These are phyloP conservation scores for Leishmania turanica DNA, from an alignment of 208 protist species.

Conservation along the genomic window DNA sequence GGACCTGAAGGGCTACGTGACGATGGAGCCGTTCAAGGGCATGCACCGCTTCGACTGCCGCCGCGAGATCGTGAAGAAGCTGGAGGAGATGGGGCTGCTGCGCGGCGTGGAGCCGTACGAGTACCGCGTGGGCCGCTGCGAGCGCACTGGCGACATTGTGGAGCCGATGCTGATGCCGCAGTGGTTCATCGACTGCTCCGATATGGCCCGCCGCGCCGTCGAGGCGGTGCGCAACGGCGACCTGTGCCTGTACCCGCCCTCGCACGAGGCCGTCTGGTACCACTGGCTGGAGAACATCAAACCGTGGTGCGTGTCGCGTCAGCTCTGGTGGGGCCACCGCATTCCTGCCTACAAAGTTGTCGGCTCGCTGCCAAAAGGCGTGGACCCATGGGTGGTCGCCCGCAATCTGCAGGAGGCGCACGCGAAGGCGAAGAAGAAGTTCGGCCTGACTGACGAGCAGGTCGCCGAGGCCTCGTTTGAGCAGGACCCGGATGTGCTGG, in stretches of 20 bases:
- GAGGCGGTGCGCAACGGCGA: conserved; percentile 89
- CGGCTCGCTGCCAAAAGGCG: conserved; percentile 26
- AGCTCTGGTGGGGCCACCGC: conserved; percentile 99
- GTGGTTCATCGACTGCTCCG: conserved; percentile 98
- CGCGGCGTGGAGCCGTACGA: conserved; percentile 92
- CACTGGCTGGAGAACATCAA: conserved; percentile 97
- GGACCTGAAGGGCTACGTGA: conserved; percentile 95
- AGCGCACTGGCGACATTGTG: conserved; percentile 98
- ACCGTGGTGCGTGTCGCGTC: conserved; percentile 98
- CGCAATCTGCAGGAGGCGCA: conserved; percentile 94
- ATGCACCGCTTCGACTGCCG: conserved; percentile 97
- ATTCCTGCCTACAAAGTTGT: conserved; percentile 98
- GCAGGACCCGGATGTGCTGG: conserved; percentile 99
- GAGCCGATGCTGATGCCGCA: conserved; percentile 99
- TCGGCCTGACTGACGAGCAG: conserved; percentile 74
- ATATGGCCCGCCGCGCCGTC: conserved; percentile 86
- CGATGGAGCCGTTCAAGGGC: conserved; percentile 93
- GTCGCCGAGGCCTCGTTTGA: conserved; percentile 59
- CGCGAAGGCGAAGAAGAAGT: conserved; percentile 85
- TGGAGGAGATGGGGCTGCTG: conserved; percentile 92
- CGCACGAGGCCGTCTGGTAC: conserved; percentile 95
- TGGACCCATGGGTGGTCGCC: conserved; percentile 95
- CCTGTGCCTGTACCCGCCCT: conserved; percentile 94
- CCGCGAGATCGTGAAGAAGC: conserved; percentile 89
- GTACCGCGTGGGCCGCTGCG: conserved; percentile 97